Conservation (phyloP, 176 grass and related monocot genomes). For the Bromus sterilis region DNA sequence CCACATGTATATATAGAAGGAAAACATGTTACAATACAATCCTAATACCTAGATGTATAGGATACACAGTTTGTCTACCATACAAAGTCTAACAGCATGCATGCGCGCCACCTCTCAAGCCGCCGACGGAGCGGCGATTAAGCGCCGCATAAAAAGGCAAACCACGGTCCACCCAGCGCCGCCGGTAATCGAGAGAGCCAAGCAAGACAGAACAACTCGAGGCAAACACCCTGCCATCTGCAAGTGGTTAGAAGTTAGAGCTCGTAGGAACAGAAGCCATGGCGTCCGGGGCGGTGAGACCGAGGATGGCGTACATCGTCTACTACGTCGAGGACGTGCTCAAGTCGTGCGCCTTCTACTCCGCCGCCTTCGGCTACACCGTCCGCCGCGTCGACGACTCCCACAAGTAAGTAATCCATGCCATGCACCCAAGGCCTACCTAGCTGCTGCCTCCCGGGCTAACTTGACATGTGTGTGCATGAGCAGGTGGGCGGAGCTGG, state of each 20-base stretch:
- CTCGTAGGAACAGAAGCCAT: constrained; percentile 13
- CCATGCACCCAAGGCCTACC: background rate
- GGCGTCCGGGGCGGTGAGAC: constrained; percentile 26
- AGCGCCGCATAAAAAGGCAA: background rate
- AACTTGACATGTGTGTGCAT: background rate
- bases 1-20: too few species aligned
- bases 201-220: background rate
- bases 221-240: background rate
- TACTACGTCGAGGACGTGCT: constrained; percentile 57
- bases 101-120: constrained; percentile 41
- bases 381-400: constrained; percentile 70
- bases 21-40: too few species aligned
- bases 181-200: background rate
- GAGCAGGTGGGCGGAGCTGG: constrained; percentile 74
- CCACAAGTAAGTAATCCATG: constrained; percentile 8
- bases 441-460: background rate
- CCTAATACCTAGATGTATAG: too few species aligned
- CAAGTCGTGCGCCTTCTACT: constrained; percentile 59
- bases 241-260: background rate
- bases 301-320: constrained; percentile 48
- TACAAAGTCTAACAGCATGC: too few species aligned
- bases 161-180: too few species aligned
- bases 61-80: too few species aligned
- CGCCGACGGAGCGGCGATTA: background rate
- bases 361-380: constrained; percentile 57